Percentiles rank a stretch among this genome's conserved stretches.
These are phyloP conservation scores for Fusarium oxysporum DNA, from an alignment of 2,329 filamentous ascomycete species.

Conservation along the genomic window DNA sequence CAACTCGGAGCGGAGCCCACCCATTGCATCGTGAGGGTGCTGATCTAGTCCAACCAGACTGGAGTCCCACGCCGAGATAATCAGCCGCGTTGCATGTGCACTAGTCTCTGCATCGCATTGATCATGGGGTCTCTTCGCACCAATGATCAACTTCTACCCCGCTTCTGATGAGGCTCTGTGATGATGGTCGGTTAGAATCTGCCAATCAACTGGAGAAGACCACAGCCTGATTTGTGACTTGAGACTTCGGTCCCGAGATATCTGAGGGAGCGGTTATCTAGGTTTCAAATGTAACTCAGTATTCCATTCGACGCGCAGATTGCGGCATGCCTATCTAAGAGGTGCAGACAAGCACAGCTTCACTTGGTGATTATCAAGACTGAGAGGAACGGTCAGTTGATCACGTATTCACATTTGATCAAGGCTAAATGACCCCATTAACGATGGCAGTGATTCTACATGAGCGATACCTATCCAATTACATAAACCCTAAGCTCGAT, in stretches of 20 bases:
- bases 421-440: no score
- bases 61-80: neutral
- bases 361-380: neutral
- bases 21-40: neutral
- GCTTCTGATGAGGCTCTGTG: neutral
- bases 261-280: neutral
- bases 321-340: no score
- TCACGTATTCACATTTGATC: no score
- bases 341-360: neutral
- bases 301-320: neutral
- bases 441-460: no score
- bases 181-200: neutral
- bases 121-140: neutral
- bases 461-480: neutral
- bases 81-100: neutral
- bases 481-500: neutral
- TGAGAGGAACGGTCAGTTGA: neutral
- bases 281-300: neutral
- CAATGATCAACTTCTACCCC: neutral
- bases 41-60: neutral
- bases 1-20: rapidly evolving
- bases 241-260: neutral
- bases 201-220: rapidly evolving
- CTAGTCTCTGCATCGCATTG: neutral
- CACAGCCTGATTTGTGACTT: neutral